These are phyloP conservation scores for Hypericum perforatum DNA, from an alignment of 345 rosid species.

Conservation along the genomic window DNA sequence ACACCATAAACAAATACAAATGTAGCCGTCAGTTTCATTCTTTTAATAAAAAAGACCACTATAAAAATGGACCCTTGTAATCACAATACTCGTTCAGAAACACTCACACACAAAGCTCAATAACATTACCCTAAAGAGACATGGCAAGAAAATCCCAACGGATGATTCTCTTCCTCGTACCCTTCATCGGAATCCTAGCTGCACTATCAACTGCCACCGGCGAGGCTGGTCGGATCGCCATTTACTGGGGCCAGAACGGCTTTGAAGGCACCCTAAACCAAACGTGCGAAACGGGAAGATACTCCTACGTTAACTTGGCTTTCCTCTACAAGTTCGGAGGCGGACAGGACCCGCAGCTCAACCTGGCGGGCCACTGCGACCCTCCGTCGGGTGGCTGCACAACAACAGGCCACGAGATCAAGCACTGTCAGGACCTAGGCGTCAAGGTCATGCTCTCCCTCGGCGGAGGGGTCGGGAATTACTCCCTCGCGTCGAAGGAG, in stretches of 20 bases:
- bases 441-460: conserved; percentile 1
- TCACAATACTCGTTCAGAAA: neutral
- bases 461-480: neutral
- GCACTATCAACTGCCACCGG: conserved; percentile 1
- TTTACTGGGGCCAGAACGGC: conserved; percentile 31
- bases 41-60: no score
- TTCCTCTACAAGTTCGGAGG: conserved; percentile 26
- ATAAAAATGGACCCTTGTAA: no score
- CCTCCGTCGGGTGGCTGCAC: conserved; percentile 13
- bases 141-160: conserved; percentile 13
- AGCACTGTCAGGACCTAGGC: neutral
- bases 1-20: no score
- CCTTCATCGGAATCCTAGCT: conserved; percentile 6
- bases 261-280: conserved; percentile 24
- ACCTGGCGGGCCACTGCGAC: conserved; percentile 29
- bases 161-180: conserved; percentile 4
- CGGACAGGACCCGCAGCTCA: conserved; percentile 17
- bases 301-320: conserved; percentile 19
- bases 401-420: neutral
- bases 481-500: neutral
- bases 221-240: conserved; percentile 18
- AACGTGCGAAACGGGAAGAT: conserved; percentile 21
- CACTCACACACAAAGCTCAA: neutral
- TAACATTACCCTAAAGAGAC: neutral
- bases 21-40: no score